Base-by-base conservation (phyloP, 352 stramenopile genomes). In the Aphanomyces invadans region DNA sequence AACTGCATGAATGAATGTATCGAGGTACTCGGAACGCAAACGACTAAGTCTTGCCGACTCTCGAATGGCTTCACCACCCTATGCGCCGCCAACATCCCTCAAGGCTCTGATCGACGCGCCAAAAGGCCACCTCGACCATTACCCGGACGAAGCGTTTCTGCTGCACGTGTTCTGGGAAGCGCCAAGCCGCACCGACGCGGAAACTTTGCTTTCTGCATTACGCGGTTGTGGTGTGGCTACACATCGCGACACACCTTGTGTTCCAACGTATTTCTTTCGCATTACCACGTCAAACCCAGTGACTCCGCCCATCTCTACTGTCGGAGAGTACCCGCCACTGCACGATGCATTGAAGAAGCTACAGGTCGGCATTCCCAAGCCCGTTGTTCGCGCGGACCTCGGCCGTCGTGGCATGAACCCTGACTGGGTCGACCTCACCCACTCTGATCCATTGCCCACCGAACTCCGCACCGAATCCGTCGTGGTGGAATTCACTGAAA, bases 1-100 rank as follows among this genome's bases (percentile, higher is more conserved):
- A 97, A 97, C 36, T 42, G 7, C 15, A 42, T 7, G 36, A 42
- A 42, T 42, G 36, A 42, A 42, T 42, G 36, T 42, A 42, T 15
- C 15, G 15, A 7, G 15, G 36, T 42, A n/a, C n/a, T n/a, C n/a
- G n/a, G n/a, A n/a, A n/a, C n/a, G n/a, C n/a, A n/a, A n/a, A n/a
- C n/a, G n/a, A n/a, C n/a, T n/a, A n/a, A n/a, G n/a, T n/a, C n/a
- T n/a, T n/a, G n/a, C n/a, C n/a, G n/a, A n/a, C n/a, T n/a, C n/a
- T n/a, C n/a, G n/a, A n/a, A n/a, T n/a, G n/a, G n/a, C n/a, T n/a
- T n/a, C n/a, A n/a, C n/a, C n/a, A n/a, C n/a, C n/a, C n/a, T 42
- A 42, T 15, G 36, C 15, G 36, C 36, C 36, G 15, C 45, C 45
- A 26, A 26, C 45, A 12, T 53, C 45, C 45, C n/a, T 53, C 19